Percentiles rank a stretch among this genome's conserved stretches.
Evolutionary conservation across 495 filamentous ascomycete genomes (phyloP).

Genomic region (Clavariopsis aquatica): DNA sequence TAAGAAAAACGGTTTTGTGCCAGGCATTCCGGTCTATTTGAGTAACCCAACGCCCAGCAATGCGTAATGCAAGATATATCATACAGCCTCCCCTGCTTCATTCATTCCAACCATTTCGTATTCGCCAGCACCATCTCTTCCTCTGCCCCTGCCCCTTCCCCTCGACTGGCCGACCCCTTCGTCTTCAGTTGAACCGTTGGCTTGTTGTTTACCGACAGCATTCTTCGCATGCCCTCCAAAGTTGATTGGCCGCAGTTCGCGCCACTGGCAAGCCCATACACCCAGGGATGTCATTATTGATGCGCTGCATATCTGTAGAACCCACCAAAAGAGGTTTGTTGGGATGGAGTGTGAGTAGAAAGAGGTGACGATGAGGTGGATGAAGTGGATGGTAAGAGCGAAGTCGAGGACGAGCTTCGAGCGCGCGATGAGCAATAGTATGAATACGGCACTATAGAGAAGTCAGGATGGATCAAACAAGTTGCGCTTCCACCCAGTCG

Average conservation of each 20-base stretch:
- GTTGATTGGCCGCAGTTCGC: constrained; percentile 83
- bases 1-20: neutral
- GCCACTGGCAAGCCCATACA: constrained; percentile 87
- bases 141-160: constrained; percentile 55
- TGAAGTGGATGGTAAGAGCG: constrained; percentile 80
- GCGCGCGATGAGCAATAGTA: constrained; percentile 76
- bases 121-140: constrained; percentile 62
- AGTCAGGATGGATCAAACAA: constrained; percentile 6
- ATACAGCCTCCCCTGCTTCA: constrained; percentile 43
- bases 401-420: constrained; percentile 94
- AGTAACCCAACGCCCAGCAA: constrained; percentile 31
- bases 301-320: constrained; percentile 67
- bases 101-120: constrained; percentile 82
- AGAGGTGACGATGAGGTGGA: constrained; percentile 77
- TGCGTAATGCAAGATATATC: constrained; percentile 27
- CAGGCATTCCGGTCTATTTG: neutral
- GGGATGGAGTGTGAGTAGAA: constrained; percentile 77
- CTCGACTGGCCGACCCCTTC: constrained; percentile 56
- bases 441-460: constrained; percentile 65
- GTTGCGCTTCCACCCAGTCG: constrained; percentile 4
- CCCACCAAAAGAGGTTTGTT: constrained; percentile 82
- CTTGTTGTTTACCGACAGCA: constrained; percentile 32
- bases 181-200: constrained; percentile 41
- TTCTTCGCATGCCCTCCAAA: constrained; percentile 66
- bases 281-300: constrained; percentile 70